Evolutionary conservation across 176 grass and related monocot species (phyloP).

Genomic region (Otatea glauca): DNA sequence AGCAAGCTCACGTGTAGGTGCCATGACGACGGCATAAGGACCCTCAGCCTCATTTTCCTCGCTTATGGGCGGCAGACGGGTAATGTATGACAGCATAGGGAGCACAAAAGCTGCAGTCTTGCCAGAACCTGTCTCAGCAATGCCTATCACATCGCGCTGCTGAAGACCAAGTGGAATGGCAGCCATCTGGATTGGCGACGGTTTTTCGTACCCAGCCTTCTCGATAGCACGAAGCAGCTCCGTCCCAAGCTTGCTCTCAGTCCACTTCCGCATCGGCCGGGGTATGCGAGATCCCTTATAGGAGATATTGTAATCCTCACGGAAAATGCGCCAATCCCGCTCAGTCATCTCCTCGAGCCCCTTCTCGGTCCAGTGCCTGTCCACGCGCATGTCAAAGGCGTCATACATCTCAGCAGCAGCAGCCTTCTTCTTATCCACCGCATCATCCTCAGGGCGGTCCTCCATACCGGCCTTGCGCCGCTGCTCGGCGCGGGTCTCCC

Average conservation of each 20-base stretch:
- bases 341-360: conserved; percentile 83
- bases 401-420: conserved; percentile 85
- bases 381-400: conserved; percentile 91
- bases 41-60: conserved; percentile 98
- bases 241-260: conserved; percentile 76
- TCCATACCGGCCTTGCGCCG: conserved; percentile 79
- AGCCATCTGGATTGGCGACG: conserved; percentile 95
- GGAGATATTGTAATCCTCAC: conserved; percentile 95
- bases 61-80: conserved; percentile 79
- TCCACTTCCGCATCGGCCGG: conserved; percentile 83
- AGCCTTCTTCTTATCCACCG: conserved; percentile 62
- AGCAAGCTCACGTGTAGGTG: conserved; percentile 93
- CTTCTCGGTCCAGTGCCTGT: conserved; percentile 95
- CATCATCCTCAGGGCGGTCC: conserved; percentile 76
- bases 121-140: conserved; percentile 94
- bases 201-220: conserved; percentile 83
- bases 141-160: conserved; percentile 96
- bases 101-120: conserved; percentile 97
- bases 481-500: conserved; percentile 79
- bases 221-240: conserved; percentile 84
- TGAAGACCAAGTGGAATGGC: conserved; percentile 92
- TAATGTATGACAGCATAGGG: conserved; percentile 95
- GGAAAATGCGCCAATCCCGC: conserved; percentile 94
- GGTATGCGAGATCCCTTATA: conserved; percentile 95
- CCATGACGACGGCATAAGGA: conserved; percentile 98